Evolutionary conservation across 78 protist genomes (phyloP), one percentile per base, ranked within the genome.

Genomic region (Tieghemostelium lacteum): DNA sequence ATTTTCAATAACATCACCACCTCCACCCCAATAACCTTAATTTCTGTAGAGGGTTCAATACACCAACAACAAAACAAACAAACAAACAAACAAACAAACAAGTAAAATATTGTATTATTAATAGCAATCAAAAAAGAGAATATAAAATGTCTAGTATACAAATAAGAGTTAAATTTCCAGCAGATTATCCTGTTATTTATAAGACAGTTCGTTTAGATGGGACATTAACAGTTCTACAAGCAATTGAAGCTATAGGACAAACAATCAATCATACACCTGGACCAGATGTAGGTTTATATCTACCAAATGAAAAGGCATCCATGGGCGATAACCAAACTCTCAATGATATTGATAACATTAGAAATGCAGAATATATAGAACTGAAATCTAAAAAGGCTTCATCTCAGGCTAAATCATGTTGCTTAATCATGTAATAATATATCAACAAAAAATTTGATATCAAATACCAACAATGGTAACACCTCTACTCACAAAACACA

Each of bases 111-210:
- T 17, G 8, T 34, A 20, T 0, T 26, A 36, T 34, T 19, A 2
- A 62, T 19, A 62, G 28, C 28, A 17, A 31, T 61, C 8, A 40
- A 39, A 66, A 39, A 34, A 39, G 12, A 67, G 26, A 42, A 70
- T 70, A 62, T 19, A 57, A 7, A 57, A 57, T 57, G 63, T 6
- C 52, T 14, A 28, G 37, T 17, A 12, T 78, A 39, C 88, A 78
- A 78, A 60, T 78, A 40, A 78, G 88, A 78, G 71, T 78, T 37
- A 78, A 78, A 70, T 78, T 78, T 66, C 88, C 88, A 66, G 24
- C 75, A 28, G 88, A 78, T 29, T 78, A 78, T 26, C 88, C 88
- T 22, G 75, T 78, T 1, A 78, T 78, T 39, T 78, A 66, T 66
- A 78, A 78, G 39, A 78, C 88, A 22, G 17, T 78, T 31, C 10